These are phyloP conservation scores for Chenopodium album DNA, from an alignment of 148 eudicot genomes.

Conservation along the genomic window DNA sequence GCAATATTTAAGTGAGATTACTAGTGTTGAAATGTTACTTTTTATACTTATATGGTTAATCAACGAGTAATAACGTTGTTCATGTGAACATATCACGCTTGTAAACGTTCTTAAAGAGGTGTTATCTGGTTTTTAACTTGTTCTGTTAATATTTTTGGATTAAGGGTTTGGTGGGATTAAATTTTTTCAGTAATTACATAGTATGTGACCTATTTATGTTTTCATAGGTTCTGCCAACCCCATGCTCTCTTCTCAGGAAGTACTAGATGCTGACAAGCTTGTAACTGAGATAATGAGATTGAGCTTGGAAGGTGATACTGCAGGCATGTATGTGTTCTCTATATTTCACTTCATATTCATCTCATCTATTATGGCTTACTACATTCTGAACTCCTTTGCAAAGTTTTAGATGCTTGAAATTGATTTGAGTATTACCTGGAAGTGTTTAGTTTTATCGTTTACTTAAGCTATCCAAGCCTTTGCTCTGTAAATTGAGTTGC, in stretches of 20 bases:
- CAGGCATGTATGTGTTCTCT: slow-evolving; percentile 71
- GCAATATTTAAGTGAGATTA: neutral
- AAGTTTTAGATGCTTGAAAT: neutral
- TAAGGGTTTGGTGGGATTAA: neutral
- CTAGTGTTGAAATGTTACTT: too few relatives aligned
- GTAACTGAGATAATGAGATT: slow-evolving; percentile 52
- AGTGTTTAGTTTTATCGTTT: neutral
- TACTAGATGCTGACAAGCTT: slow-evolving; percentile 56
- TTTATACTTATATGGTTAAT: neutral
- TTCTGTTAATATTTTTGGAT: neutral
- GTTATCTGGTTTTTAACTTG: neutral
- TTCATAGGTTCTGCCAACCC: slow-evolving; percentile 67
- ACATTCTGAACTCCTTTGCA: neutral
- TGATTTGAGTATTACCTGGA: neutral
- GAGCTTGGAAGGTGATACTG: slow-evolving; percentile 31
- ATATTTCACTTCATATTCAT: neutral
- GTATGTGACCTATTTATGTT: neutral
- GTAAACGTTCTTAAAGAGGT: neutral
- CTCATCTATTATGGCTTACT: neutral
- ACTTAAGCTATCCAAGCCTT: neutral
- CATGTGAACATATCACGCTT: neutral
- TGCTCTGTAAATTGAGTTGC: neutral
- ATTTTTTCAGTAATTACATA: neutral
- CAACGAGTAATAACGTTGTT: neutral
- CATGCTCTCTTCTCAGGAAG: slow-evolving; percentile 78